Percentiles rank a stretch among this genome's conserved stretches.
These are phyloP conservation scores for Kitagawia praeruptora DNA, from an alignment of 129 eudicot genomes.

Conservation along the genomic window DNA sequence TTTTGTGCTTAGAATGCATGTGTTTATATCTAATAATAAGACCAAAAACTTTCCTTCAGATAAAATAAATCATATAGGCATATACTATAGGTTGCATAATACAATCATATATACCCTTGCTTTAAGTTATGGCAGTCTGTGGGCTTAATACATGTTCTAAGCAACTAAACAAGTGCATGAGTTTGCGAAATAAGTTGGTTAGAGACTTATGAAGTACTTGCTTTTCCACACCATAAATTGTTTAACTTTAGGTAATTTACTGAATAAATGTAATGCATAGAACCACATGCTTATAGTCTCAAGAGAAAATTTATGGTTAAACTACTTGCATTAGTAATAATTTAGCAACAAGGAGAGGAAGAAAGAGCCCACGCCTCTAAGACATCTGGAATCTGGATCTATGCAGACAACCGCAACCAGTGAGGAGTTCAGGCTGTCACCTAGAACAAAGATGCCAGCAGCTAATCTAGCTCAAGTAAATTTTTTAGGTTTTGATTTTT, in stretches of 20 bases:
- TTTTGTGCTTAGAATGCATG: neutral
- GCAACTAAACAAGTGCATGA: neutral
- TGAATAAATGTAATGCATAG: neutral
- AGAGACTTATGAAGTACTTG: neutral
- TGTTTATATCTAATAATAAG: neutral
- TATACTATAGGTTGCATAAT: neutral
- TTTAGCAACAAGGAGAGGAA: neutral
- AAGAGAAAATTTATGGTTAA: neutral
- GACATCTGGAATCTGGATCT: slow-evolving; percentile 60
- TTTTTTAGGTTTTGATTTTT: neutral
- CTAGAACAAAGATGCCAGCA: slow-evolving; percentile 21
- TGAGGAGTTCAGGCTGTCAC: slow-evolving; percentile 75
- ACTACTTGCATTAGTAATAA: neutral
- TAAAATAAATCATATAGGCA: neutral
- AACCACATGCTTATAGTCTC: neutral
- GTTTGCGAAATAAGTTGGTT: neutral
- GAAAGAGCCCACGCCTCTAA: slow-evolving; percentile 56
- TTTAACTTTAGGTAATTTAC: neutral
- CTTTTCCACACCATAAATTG: neutral
- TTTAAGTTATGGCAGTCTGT: neutral
- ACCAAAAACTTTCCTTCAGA: neutral
- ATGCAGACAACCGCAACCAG: slow-evolving; percentile 66
- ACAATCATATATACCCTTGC: neutral
- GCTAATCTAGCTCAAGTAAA: neutral
- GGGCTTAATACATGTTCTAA: neutral